Conservation (phyloP, 768 basidiomycete species). For the Guyanaporus albipodus region DNA sequence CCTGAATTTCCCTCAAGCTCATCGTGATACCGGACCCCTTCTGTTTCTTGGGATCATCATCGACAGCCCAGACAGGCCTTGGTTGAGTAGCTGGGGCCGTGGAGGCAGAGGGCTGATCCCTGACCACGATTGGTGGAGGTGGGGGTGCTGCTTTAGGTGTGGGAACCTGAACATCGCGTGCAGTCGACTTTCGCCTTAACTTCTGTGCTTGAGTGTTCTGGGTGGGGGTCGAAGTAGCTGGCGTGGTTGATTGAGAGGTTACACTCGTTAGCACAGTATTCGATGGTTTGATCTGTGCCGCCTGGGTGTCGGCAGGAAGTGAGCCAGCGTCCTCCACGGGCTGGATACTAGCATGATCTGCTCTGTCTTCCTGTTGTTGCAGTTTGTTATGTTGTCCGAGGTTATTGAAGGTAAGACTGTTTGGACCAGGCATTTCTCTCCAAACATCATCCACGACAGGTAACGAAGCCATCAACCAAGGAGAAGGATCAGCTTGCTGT, state of each 20-base stretch:
- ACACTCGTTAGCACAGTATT: not conserved
- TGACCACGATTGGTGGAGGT: slow-evolving; percentile 6
- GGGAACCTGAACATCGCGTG: slow-evolving; percentile 24
- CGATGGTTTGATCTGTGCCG: slow-evolving; percentile 14
- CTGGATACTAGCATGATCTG: slow-evolving; percentile 16
- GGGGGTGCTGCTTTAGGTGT: slow-evolving; percentile 15
- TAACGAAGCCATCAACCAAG: slow-evolving; percentile 53
- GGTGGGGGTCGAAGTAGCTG: slow-evolving; percentile 10
- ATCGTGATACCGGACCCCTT: slow-evolving; percentile 43
- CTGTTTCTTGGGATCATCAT: slow-evolving; percentile 62
- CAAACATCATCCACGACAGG: slow-evolving; percentile 45
- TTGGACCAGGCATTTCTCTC: slow-evolving; percentile 40
- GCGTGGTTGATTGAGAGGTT: slow-evolving; percentile 7
- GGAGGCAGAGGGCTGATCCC: slow-evolving; percentile 24
- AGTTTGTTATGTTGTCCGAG: slow-evolving; percentile 57
- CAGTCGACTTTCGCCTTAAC: slow-evolving; percentile 25
- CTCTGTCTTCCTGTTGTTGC: slow-evolving; percentile 36
- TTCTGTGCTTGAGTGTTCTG: slow-evolving; percentile 20
- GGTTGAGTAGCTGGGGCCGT: slow-evolving; percentile 23
- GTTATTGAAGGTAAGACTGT: slow-evolving; percentile 55
- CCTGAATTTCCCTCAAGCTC: slow-evolving; percentile 92
- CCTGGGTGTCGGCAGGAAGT: slow-evolving; percentile 13
- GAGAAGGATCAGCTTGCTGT: slow-evolving; percentile 41
- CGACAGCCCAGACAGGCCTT: slow-evolving; percentile 64
- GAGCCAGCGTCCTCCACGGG: slow-evolving; percentile 11